These are phyloP conservation scores for Astragalus glycyphyllos DNA, from an alignment of 306 rosid genomes.

Conservation along the genomic window DNA sequence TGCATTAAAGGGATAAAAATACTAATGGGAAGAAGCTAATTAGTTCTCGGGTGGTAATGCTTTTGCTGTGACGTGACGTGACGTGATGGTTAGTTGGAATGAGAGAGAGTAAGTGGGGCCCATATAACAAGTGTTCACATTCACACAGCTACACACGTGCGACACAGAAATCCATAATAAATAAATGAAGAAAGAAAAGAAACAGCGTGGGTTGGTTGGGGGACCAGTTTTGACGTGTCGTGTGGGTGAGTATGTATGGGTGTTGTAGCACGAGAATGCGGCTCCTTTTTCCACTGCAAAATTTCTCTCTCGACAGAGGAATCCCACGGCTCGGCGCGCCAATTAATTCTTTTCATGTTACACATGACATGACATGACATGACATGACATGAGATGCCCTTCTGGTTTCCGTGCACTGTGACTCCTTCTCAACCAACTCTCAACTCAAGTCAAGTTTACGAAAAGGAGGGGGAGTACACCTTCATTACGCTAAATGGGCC, in stretches of 20 bases:
- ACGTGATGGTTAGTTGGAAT: no score
- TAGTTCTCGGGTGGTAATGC: no score
- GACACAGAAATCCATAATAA: constrained; percentile 53
- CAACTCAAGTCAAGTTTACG: no score
- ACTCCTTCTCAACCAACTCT: not conserved
- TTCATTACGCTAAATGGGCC: no score
- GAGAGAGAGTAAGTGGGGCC: constrained; percentile 39
- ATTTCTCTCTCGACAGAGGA: constrained; percentile 3
- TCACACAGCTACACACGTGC: constrained; percentile 72
- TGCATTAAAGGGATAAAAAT: no score
- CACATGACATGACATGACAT: not conserved
- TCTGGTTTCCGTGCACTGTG: constrained; percentile 21
- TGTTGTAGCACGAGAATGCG: constrained; percentile 45
- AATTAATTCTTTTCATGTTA: constrained; percentile 23
- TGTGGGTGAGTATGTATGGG: constrained; percentile 1
- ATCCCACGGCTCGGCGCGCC: constrained; percentile 46
- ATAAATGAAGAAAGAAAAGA: constrained; percentile 19
- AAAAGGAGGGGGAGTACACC: no score
- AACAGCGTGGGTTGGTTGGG: constrained; percentile 41
- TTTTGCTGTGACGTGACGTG: no score
- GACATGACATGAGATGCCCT: not conserved
- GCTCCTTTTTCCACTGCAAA: constrained; percentile 31
- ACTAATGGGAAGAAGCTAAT: no score
- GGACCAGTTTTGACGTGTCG: constrained; percentile 58
- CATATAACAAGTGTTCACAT: constrained; percentile 15